Conservation (phyloP, 345 rosid species). For the Camelina hispida region DNA sequence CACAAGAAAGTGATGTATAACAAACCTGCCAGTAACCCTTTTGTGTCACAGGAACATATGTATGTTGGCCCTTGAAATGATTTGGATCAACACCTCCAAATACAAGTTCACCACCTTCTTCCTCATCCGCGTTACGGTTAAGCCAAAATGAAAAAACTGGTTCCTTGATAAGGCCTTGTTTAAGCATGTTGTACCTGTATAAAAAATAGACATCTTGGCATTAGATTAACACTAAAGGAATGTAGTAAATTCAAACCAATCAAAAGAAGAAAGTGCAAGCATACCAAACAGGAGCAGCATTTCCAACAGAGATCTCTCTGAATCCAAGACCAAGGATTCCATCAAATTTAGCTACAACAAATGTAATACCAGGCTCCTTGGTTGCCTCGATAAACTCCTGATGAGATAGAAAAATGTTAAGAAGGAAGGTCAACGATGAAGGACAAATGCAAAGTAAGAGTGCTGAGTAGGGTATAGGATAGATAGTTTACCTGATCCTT, state of each 20-base stretch:
- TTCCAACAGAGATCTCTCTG: constrained; percentile 88
- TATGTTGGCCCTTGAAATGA: constrained; percentile 88
- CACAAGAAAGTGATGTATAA: constrained; percentile 27
- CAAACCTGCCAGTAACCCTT: constrained; percentile 99
- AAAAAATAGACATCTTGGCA: constrained; percentile 8
- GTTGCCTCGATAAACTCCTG: constrained; percentile 98
- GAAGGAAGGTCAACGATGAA: constrained; percentile 13
- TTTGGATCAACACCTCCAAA: constrained; percentile 92
- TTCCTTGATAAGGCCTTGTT: constrained; percentile 80
- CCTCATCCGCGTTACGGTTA: constrained; percentile 76
- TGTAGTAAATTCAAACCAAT: constrained; percentile 11
- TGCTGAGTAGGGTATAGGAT: background rate
- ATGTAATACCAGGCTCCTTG: constrained; percentile 82
- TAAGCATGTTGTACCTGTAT: constrained; percentile 84
- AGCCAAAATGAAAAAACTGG: constrained; percentile 98
- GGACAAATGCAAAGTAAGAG: background rate
- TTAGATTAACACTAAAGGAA: constrained; percentile 19
- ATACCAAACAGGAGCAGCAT: constrained; percentile 85
- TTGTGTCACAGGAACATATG: constrained; percentile 83
- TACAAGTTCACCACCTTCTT: constrained; percentile 89
- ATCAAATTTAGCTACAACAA: constrained; percentile 88
- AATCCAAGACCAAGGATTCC: constrained; percentile 97
- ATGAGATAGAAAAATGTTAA: background rate
- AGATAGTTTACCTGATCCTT: constrained; percentile 63
- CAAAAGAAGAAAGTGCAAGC: constrained; percentile 22